Evolutionary conservation across 2,329 filamentous ascomycete genomes (phyloP), one percentile per base, ranked within the genome.

Genomic region (Dryadomyces quercus-mongolicae): DNA sequence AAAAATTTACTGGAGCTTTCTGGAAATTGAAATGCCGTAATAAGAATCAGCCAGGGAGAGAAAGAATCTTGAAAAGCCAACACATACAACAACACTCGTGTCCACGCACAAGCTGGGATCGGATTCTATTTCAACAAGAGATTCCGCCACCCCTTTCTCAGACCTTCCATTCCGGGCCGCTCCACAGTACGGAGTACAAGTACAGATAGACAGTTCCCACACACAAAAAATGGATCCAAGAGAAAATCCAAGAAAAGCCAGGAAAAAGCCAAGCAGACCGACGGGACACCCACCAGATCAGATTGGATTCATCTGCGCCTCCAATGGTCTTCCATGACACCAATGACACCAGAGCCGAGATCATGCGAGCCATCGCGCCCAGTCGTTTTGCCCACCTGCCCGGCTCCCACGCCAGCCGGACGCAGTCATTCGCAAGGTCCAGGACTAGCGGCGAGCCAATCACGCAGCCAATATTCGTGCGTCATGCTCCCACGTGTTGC

Each of bases 311-410:
- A 5, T 12, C 3, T 12, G 10, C 8, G 3, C 10, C 10, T n/a
- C n/a, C n/a, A n/a, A n/a, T n/a, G n/a, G n/a, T n/a, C n/a, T n/a
- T n/a, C n/a, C n/a, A n/a, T n/a, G n/a, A n/a, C n/a, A n/a, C n/a
- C n/a, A n/a, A n/a, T n/a, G n/a, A n/a, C n/a, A n/a, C n/a, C n/a
- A n/a, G 10, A 12, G 36, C 34, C 13, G 34, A 12, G 36, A 40
- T 40, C 10, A 12, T 16, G 36, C 36, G 16, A 44, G 42, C 42
- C 16, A 21, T 49, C 25, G 46, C 36, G 51, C 52, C 58, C 56
- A 59, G 58, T 59, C 58, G 50, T 58, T 58, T 46, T 52, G 58
- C 54, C 58, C 58, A 59, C 58, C 58, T 59, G 58, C 58, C 54
- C 56, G 18, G 15, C 38, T 25, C 25, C 31, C 42, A 18, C 18